Evolutionary conservation across 805 yeast genomes (phyloP).

Genomic region (Starmerella stigmatis): DNA sequence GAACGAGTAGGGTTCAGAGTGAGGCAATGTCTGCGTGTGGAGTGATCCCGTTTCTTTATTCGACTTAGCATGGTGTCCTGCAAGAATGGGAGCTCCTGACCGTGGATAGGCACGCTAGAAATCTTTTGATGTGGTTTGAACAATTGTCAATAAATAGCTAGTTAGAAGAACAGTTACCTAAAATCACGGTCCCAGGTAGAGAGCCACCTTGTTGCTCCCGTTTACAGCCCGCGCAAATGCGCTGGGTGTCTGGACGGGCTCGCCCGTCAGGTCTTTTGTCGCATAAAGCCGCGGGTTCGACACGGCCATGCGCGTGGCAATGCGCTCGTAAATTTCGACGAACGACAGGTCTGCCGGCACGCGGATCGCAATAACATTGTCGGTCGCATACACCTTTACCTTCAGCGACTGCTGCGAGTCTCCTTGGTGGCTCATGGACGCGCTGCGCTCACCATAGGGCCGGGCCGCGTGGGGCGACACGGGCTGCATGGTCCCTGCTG

Average conservation of each 20-base stretch:
- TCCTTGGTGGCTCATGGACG: background rate
- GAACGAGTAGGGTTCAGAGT: too few species aligned
- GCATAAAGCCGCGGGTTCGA: conserved; percentile 26
- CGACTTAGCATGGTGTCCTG: too few species aligned
- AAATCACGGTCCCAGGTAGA: conserved; percentile 22
- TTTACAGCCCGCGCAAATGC: conserved; percentile 27
- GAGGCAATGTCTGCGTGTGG: too few species aligned
- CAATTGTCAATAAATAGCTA: background rate
- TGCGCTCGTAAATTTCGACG: conserved; percentile 26
- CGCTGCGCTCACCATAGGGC: conserved; percentile 6
- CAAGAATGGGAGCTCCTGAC: too few species aligned
- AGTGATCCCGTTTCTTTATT: too few species aligned
- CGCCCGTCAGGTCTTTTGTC: conserved; percentile 25
- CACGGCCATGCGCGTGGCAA: conserved; percentile 30
- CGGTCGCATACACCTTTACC: conserved; percentile 32
- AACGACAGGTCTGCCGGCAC: conserved; percentile 30
- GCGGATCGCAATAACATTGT: conserved; percentile 33
- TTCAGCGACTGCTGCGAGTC: conserved; percentile 24
- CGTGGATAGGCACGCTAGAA: too few species aligned
- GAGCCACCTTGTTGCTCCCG: conserved; percentile 28
- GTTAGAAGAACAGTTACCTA: background rate
- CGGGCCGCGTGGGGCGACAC: conserved; percentile 4
- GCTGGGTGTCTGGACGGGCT: conserved; percentile 25
- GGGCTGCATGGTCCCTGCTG: background rate
- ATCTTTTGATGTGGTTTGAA: too few species aligned